Conservation (phyloP, 306 rosid genomes). For the Gleditsia sinensis region DNA sequence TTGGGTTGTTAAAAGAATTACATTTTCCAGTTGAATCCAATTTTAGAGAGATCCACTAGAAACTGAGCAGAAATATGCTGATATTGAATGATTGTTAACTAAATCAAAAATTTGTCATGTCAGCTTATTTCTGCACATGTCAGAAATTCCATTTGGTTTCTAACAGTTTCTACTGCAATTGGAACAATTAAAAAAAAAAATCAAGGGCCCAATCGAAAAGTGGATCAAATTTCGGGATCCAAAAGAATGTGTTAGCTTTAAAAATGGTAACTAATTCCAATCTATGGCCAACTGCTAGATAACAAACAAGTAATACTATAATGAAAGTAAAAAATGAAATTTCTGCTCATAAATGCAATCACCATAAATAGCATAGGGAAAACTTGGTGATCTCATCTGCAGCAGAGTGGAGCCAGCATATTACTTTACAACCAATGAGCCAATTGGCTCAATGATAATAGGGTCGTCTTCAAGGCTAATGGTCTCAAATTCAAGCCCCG, state of each 20-base stretch:
- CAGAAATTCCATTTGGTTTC: not conserved
- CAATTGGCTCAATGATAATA: too few species aligned
- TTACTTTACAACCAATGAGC: too few species aligned
- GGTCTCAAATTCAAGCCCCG: too few species aligned
- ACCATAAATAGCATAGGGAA: slow-evolving; percentile 5
- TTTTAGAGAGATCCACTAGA: not conserved
- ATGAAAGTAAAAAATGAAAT: not conserved
- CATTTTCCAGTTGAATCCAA: not conserved
- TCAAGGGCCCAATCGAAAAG: not conserved
- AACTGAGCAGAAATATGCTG: not conserved
- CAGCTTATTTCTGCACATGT: slow-evolving; percentile 1
- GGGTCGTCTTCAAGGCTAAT: too few species aligned
- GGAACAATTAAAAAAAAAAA: not conserved
- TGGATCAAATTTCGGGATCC: not conserved
- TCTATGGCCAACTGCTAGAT: not conserved
- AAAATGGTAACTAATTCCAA: not conserved
- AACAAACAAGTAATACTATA: not conserved
- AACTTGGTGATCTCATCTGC: slow-evolving; percentile 2
- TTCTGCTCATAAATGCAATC: slow-evolving; percentile 3
- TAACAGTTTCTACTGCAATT: not conserved
- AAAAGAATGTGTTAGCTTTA: not conserved
- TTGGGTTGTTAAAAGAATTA: not conserved
- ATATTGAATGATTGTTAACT: not conserved
- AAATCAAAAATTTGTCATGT: not conserved
- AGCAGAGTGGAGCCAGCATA: slow-evolving; percentile 1